phyloP scores from a whole-genome alignment of 225 moss, liverwort and hornwort genomes.

The Thuidium tamariscinum region DNA sequence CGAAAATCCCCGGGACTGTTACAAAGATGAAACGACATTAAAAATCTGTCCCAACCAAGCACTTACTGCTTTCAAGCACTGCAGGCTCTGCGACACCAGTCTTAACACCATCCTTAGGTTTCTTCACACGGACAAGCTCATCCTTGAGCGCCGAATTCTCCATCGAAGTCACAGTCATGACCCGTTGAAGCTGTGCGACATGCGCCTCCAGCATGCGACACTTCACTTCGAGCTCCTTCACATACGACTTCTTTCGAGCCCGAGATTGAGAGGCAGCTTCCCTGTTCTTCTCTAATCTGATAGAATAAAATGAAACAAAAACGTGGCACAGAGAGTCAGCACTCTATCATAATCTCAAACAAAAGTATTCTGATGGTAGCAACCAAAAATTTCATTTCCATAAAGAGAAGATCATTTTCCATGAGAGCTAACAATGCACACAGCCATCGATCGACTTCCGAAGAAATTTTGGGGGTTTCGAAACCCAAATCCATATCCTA shows the following conservation, averaged over 20 bases:
- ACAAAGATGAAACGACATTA: neutral
- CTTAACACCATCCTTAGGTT: slow-evolving; percentile 56
- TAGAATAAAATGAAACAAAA: neutral
- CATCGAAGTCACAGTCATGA: slow-evolving; percentile 58
- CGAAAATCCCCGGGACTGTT: neutral
- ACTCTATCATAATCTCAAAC: neutral
- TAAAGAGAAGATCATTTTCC: neutral
- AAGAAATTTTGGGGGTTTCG: neutral
- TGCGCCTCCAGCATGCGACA: slow-evolving; percentile 81
- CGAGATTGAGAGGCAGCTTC: slow-evolving; percentile 90
- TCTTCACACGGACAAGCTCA: slow-evolving; percentile 79
- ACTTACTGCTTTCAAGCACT: slow-evolving; percentile 99
- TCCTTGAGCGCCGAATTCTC: slow-evolving; percentile 72
- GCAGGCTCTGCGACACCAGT: slow-evolving; percentile 98
- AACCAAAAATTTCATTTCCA: neutral
- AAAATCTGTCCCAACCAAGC: neutral
- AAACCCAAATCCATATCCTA: neutral
- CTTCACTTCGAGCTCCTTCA: slow-evolving; percentile 77
- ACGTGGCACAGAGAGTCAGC: neutral
- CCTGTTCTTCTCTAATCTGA: slow-evolving; percentile 71
- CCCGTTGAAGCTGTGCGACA: slow-evolving; percentile 68
- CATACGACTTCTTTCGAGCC: slow-evolving; percentile 76
- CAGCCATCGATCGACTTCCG: too few species aligned
- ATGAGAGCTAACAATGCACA: neutral
- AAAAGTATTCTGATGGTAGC: neutral